A percentile compares a stretch with the other conserved stretches of the same genome.
Conservation (phyloP, 306 rosid genomes). For the Vigna trinervia region DNA sequence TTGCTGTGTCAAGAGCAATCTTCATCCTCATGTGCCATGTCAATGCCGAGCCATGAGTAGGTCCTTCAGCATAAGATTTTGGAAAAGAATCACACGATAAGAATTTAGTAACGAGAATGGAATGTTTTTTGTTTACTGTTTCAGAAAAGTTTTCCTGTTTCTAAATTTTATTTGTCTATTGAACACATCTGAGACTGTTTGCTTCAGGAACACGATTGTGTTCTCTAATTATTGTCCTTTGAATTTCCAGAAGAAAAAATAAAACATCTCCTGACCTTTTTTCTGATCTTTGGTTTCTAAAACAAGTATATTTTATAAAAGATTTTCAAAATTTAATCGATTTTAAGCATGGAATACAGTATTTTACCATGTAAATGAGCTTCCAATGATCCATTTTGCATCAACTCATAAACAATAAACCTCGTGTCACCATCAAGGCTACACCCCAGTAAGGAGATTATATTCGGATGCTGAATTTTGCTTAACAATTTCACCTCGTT, state of each 20-base stretch:
- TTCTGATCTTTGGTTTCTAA: background rate
- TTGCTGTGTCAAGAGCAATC: constrained; percentile 93
- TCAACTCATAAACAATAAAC: constrained; percentile 78
- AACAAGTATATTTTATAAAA: background rate
- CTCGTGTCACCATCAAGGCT: constrained; percentile 61
- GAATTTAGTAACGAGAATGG: background rate
- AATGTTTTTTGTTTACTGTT: background rate
- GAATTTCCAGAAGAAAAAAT: background rate
- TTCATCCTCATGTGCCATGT: constrained; percentile 96
- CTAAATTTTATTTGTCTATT: background rate
- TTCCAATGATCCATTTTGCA: constrained; percentile 92
- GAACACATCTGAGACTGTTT: background rate
- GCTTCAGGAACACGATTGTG: background rate
- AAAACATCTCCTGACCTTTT: background rate
- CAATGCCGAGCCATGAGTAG: constrained; percentile 79
- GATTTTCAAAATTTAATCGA: background rate
- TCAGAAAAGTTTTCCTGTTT: background rate
- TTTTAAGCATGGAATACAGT: background rate
- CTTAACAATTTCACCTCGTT: constrained; percentile 82
- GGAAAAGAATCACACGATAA: constrained; percentile 1
- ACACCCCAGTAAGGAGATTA: constrained; percentile 78
- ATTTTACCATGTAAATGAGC: constrained; percentile 82
- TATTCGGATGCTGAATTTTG: constrained; percentile 79
- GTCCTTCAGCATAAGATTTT: constrained; percentile 57
- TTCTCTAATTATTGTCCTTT: background rate